These are phyloP conservation scores for Aschersonia sp. DNA, from an alignment of 2,329 filamentous ascomycete species.

Conservation along the genomic window DNA sequence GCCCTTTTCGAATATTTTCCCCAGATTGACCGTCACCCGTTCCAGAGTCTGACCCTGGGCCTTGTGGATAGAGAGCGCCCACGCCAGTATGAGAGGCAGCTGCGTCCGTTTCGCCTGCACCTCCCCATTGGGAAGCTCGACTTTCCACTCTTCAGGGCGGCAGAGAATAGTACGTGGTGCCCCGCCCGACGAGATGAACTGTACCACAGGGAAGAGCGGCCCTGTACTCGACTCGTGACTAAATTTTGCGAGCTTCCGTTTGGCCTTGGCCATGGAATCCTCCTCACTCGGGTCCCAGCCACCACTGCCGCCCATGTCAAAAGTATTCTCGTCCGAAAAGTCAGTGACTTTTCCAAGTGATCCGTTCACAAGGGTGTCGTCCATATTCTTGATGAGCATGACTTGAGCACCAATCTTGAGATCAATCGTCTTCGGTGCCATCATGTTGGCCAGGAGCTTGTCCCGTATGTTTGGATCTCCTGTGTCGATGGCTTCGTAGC, in stretches of 20 bases:
- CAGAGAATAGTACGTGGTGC: slow-evolving; percentile 53
- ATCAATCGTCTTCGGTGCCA: slow-evolving; percentile 70
- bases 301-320: slow-evolving; percentile 23
- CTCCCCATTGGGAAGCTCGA: slow-evolving; percentile 90
- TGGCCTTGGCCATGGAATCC: slow-evolving; percentile 30
- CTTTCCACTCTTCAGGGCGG: slow-evolving; percentile 85
- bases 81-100: slow-evolving; percentile 81
- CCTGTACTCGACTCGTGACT: slow-evolving; percentile 26
- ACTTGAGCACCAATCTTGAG: slow-evolving; percentile 90
- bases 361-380: slow-evolving; percentile 86
- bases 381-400: slow-evolving; percentile 99
- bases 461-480: slow-evolving; percentile 63
- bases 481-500: slow-evolving; percentile 61
- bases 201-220: slow-evolving; percentile 63
- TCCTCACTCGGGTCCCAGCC: slow-evolving; percentile 26
- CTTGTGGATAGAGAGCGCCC: slow-evolving; percentile 96
- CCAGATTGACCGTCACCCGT: slow-evolving; percentile 85
- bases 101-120: slow-evolving; percentile 77
- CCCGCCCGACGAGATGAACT: slow-evolving; percentile 67
- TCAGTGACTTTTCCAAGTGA: slow-evolving; percentile 68
- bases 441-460: slow-evolving; percentile 74
- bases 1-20: slow-evolving; percentile 88
- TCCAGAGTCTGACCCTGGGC: slow-evolving; percentile 91
- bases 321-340: slow-evolving; percentile 24
- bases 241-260: slow-evolving; percentile 42